These are phyloP conservation scores for Elsinoe necatrix DNA, from an alignment of 2,329 filamentous ascomycete genomes.

Conservation along the genomic window DNA sequence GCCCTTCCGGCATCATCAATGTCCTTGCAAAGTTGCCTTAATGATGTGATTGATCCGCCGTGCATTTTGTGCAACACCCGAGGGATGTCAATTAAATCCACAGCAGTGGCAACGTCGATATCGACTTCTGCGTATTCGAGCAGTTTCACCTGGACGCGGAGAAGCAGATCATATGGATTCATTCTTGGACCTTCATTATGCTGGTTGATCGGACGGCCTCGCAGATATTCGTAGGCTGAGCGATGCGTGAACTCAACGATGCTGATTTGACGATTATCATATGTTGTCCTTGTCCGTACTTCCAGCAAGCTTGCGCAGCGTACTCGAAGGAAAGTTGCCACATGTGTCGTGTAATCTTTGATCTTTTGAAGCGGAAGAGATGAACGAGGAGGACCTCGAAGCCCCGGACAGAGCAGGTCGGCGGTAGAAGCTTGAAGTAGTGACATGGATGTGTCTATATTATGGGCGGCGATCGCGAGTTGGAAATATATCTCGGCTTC, in stretches of 20 bases:
- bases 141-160: neutral
- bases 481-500: neutral
- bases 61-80: neutral
- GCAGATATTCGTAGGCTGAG: neutral
- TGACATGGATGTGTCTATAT: neutral
- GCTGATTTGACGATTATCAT: neutral
- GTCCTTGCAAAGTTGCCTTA: neutral
- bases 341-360: neutral
- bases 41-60: neutral
- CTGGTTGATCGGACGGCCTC: neutral
- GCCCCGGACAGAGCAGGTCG: neutral
- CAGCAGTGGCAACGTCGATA: neutral
- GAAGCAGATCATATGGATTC: neutral
- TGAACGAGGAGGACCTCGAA: neutral
- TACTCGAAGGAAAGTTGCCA: neutral
- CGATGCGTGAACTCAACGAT: neutral
- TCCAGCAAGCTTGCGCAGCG: neutral
- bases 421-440: neutral
- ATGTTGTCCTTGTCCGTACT: neutral
- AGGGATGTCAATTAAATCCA: neutral
- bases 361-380: neutral
- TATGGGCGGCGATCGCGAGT: neutral
- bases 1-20: neutral
- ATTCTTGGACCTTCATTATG: neutral
- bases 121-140: neutral